Percentiles rank a stretch among this genome's conserved stretches.
These are phyloP conservation scores for Dichomitus squalens DNA, from an alignment of 1,284 basidiomycete genomes.

Conservation along the genomic window DNA sequence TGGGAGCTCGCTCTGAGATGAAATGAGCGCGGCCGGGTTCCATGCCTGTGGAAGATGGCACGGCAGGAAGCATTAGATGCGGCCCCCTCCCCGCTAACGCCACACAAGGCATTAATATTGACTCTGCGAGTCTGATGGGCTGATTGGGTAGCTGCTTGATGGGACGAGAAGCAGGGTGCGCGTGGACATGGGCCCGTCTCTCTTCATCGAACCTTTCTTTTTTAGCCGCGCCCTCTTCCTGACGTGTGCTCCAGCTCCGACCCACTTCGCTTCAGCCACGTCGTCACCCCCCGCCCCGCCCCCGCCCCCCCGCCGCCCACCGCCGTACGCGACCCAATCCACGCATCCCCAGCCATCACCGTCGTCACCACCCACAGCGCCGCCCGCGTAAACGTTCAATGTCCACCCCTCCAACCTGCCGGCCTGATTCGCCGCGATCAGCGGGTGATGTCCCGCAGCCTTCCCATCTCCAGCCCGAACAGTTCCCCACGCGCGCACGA, in stretches of 20 bases:
- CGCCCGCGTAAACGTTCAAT: neutral
- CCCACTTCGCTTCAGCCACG: conserved; percentile 18
- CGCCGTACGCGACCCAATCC: neutral
- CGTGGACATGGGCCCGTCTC: conserved; percentile 23
- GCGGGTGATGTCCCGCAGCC: conserved; percentile 26
- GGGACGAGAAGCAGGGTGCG: conserved; percentile 25
- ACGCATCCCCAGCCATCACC: neutral
- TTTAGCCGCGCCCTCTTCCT: conserved; percentile 19
- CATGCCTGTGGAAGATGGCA: conserved; percentile 17
- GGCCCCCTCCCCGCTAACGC: conserved; percentile 23
- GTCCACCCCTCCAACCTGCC: neutral
- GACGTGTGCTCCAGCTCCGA: conserved; percentile 20
- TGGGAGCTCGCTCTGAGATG: no score
- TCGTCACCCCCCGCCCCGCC: conserved; percentile 7
- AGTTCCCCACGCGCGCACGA: conserved; percentile 10
- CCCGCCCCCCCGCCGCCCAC: neutral
- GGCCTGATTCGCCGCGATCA: conserved; percentile 23
- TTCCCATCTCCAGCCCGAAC: conserved; percentile 7
- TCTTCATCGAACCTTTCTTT: conserved; percentile 15
- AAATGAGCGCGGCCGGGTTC: neutral
- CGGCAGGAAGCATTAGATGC: conserved; percentile 20
- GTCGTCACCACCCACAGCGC: neutral
- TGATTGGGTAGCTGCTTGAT: conserved; percentile 27
- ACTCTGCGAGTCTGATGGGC: conserved; percentile 25
- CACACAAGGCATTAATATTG: conserved; percentile 20